Evolutionary conservation across 225 moss, liverwort and hornwort species (phyloP), one percentile per base, ranked within the genome.

Genomic region (Straminergon stramineum): DNA sequence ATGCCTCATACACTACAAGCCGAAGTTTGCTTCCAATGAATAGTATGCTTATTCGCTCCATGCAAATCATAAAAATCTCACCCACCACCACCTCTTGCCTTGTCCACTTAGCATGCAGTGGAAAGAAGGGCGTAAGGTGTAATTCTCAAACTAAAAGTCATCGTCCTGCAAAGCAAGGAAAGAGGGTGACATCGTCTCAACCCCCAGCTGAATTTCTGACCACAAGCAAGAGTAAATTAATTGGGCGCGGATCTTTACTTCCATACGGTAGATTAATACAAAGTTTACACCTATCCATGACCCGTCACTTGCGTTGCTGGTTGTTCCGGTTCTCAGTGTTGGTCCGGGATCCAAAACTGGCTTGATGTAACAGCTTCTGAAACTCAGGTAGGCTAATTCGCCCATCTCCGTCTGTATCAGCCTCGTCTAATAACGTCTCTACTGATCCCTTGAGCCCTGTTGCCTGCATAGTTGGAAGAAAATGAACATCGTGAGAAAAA

Each of bases 291-390:
- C 85, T 65, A 91, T 81, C 69, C 39, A 56, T 51, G 73, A 86
- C 55, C 55, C 62, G 56, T 94, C 79, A 94, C 79, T 68, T 89
- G 89, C 79, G 91, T 75, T 78, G 91, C n/a, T 89, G 87, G 75
- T 53, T 83, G 35, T 85, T 88, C 88, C 83, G 88, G 43, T 18
- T 80, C 60, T 94, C 93, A 89, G 85, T 89, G 73, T 96, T 96
- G 19, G 97, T 99, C 83, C 98, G 94, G 51, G 98, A 99, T 90
- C 98, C 98, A 83, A 99, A 92, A 91, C 98, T 99, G 66, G 98
- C 97, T 89, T 99, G 98, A 92, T 97, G 93, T 57, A 99, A 90
- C 13, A 99, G 86, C 91, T 92, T 96, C 90, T 97, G 97, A 84
- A 99, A 99, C 91, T 99, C 98, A 43, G 94, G 93, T 85, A 99